Conservation (phyloP, 495 filamentous ascomycete species). For the Aspergillus diversus region DNA sequence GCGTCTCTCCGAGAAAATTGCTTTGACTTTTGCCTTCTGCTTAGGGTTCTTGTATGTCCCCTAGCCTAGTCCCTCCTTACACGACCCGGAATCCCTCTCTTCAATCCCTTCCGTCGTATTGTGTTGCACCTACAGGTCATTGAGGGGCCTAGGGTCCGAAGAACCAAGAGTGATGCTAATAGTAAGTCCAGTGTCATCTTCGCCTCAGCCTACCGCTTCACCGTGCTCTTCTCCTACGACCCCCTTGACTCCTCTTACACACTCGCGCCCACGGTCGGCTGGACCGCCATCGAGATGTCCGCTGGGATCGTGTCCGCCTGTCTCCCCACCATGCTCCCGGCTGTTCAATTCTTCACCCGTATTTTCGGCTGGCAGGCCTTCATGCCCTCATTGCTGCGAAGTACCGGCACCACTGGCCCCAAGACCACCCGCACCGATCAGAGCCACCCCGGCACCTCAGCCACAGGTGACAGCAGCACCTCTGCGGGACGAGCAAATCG, state of each 20-base stretch:
- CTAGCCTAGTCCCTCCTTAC: not conserved
- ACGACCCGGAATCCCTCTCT: not conserved
- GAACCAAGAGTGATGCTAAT: not conserved
- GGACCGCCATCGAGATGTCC: constrained; percentile 51
- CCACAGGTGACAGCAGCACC: constrained; percentile 13
- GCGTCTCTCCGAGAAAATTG: constrained; percentile 28
- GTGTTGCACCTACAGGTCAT: no score
- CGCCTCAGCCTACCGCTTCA: constrained; percentile 40
- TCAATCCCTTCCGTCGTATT: not conserved
- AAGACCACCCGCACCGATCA: constrained; percentile 13
- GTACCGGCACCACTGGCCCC: constrained; percentile 2
- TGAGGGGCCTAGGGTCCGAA: not conserved
- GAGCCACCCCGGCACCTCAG: constrained; percentile 1
- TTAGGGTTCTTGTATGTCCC: constrained; percentile 35
- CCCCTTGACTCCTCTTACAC: constrained; percentile 39
- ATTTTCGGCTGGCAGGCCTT: constrained; percentile 20
- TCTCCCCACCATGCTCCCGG: constrained; percentile 47
- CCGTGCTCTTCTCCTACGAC: constrained; percentile 41
- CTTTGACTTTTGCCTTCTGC: constrained; percentile 29
- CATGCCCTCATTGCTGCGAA: constrained; percentile 21
- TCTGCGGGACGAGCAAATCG: constrained; percentile 14
- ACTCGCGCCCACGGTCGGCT: constrained; percentile 45
- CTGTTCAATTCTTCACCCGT: constrained; percentile 23
- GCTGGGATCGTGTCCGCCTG: constrained; percentile 51
- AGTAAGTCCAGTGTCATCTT: constrained; percentile 33